Base-by-base conservation (phyloP, 306 rosid species). In the Fragaria vesca region DNA sequence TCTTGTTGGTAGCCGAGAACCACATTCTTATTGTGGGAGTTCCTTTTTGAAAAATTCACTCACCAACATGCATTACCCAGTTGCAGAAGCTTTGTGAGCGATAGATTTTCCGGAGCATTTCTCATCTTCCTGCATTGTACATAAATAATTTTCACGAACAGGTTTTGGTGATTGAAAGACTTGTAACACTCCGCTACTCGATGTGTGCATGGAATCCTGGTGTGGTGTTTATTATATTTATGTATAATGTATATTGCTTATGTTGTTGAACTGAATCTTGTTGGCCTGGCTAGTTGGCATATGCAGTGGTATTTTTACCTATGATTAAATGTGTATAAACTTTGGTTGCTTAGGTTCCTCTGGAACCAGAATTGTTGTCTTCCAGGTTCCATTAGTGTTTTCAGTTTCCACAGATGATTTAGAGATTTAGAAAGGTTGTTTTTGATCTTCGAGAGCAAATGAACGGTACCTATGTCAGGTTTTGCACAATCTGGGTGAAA, bases 21-120 rank as follows among this genome's bases (percentile, higher is more conserved):
- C 88, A 20, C 78, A 65, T 76, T 38, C 86, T 52, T 73, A 68
- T 48, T 80, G 87, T 83, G 97, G 90, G 70, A 87, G 82, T 79
- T 87, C 81, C 85, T 85, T 81, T 82, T 79, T 87, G 58, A 88
- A 81, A 72, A 81, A 73, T 26, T 87, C 96, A 4, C 76, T 86
- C 76, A 46, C 90, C 0, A 78, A 83, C 73, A 72, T 90, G 89
- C 93, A 86, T 76, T 91, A 73, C 80, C 76, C 89, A 0, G 86
- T 89, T 30, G 91, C 97, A 11, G 97, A 89, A 83, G 96, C 96
- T 66, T 68, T 81, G 76, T 91, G 90, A 93, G 71, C 12, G 48
- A 78, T 69, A 38, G 51, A 17, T 57, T 21, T 54, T 15, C 79
- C 30, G 66, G 69, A 78, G 43, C 28, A 80, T 71, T 20, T 58